phyloP scores from a whole-genome alignment of 1,139 yeast genomes.

The Suhomyces choctaworum region DNA sequence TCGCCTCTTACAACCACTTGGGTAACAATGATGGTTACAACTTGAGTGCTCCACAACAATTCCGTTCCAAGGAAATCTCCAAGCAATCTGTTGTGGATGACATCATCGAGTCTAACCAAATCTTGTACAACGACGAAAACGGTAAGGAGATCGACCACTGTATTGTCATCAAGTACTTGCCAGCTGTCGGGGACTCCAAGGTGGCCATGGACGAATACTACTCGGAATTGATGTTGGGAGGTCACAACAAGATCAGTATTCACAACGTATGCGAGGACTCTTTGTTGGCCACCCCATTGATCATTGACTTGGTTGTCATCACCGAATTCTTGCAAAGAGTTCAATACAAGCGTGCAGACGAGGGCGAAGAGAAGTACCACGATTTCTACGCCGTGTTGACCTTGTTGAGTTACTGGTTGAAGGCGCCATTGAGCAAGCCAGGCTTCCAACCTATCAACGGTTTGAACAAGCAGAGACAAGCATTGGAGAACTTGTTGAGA shows the following conservation, averaged over 20 bases:
- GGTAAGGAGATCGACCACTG: constrained; percentile 89
- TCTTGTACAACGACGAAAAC: constrained; percentile 77
- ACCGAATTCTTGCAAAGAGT: constrained; percentile 89
- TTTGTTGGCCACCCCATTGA: constrained; percentile 89
- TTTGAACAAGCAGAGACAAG: constrained; percentile 90
- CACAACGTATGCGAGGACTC: constrained; percentile 98
- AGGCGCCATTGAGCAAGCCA: constrained; percentile 91
- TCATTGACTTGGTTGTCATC: constrained; percentile 86
- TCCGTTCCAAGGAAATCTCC: constrained; percentile 92
- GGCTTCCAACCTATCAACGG: constrained; percentile 93
- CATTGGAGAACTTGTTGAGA: constrained; percentile 87
- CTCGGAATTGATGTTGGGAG: constrained; percentile 95
- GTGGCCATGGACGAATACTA: constrained; percentile 99
- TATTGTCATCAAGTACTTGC: constrained; percentile 90
- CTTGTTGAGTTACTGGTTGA: constrained; percentile 91
- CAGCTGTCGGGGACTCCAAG: constrained; percentile 94
- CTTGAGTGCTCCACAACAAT: constrained; percentile 87
- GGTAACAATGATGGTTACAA: constrained; percentile 97
- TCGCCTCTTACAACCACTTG: constrained; percentile 93
- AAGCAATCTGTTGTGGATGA: constrained; percentile 94
- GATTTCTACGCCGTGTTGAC: constrained; percentile 83
- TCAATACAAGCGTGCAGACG: constrained; percentile 59
- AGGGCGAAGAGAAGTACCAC: constrained; percentile 49
- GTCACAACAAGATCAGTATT: constrained; percentile 90
- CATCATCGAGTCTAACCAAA: constrained; percentile 84